phyloP scores from a whole-genome alignment of 106 monocot species.

The Dioscorea alata region DNA sequence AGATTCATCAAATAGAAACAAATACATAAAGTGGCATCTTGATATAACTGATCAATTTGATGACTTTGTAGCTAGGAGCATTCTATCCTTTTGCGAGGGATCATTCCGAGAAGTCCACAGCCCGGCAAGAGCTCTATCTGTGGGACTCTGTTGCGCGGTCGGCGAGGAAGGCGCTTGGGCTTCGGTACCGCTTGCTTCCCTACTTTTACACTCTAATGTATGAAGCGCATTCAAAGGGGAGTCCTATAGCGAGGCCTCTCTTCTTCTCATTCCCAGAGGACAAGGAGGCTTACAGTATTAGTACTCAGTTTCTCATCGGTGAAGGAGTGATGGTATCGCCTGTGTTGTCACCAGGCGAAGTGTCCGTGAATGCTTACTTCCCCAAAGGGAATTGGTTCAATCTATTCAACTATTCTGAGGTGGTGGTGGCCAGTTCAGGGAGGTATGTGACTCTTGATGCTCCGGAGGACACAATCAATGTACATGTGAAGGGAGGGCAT shows the following conservation, averaged over 20 bases:
- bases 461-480: constrained; percentile 45
- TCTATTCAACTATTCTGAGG: constrained; percentile 30
- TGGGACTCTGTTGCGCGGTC: constrained; percentile 57
- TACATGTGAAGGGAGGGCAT: constrained; percentile 35
- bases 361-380: constrained; percentile 51
- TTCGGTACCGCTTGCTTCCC: constrained; percentile 71
- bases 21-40: no score
- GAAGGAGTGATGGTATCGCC: constrained; percentile 50
- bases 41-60: no score
- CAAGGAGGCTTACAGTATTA: constrained; percentile 30
- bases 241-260: constrained; percentile 73
- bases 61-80: constrained; percentile 43
- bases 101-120: constrained; percentile 26
- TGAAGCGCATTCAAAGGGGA: constrained; percentile 54
- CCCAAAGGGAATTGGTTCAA: constrained; percentile 54
- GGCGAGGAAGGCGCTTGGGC: constrained; percentile 52
- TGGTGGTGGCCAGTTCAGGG: constrained; percentile 16
- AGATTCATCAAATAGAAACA: no score
- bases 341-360: constrained; percentile 24
- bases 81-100: constrained; percentile 92
- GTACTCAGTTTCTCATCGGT: constrained; percentile 54
- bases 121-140: constrained; percentile 56
- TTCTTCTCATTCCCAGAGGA: constrained; percentile 81
- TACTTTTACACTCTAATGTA: constrained; percentile 79
- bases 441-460: constrained; percentile 28